Percentiles rank a stretch among this genome's conserved stretches.
Evolutionary conservation across 1,284 basidiomycete genomes (phyloP).

Genomic region (Athelia psychrophila): DNA sequence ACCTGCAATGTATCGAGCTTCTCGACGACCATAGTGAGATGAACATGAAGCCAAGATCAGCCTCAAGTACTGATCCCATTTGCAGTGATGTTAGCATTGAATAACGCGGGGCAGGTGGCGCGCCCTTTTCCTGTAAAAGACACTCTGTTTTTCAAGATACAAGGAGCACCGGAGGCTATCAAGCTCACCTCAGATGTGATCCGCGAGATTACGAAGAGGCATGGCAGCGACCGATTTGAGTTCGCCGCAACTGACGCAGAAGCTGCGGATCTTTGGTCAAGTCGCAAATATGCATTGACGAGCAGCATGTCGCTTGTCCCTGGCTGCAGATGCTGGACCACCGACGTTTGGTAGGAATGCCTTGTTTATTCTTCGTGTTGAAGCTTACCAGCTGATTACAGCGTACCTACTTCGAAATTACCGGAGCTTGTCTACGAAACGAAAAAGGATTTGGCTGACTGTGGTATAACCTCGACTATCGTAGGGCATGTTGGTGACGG

Average conservation of each 20-base stretch:
- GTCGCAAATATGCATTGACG: constrained; percentile 83
- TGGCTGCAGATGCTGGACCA: constrained; percentile 75
- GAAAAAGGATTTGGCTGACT: constrained; percentile 67
- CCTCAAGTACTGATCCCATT: background rate
- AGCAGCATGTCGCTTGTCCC: constrained; percentile 67
- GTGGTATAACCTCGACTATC: constrained; percentile 67
- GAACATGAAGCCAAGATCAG: background rate
- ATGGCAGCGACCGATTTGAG: constrained; percentile 69
- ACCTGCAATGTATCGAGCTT: constrained; percentile 80
- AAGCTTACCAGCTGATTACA: constrained; percentile 28
- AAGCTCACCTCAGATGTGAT: constrained; percentile 60
- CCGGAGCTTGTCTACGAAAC: constrained; percentile 72
- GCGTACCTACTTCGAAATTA: constrained; percentile 76
- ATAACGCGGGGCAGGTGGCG: constrained; percentile 55
- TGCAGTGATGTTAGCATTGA: constrained; percentile 77
- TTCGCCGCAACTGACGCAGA: constrained; percentile 78
- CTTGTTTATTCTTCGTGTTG: background rate
- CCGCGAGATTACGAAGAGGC: constrained; percentile 58
- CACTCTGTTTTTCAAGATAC: constrained; percentile 89
- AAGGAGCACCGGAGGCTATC: constrained; percentile 66
- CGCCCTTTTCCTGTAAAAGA: constrained; percentile 70
- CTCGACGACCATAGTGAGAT: constrained; percentile 66
- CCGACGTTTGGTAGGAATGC: constrained; percentile 74
- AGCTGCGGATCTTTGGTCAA: constrained; percentile 84
- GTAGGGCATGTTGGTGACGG: constrained; percentile 89